Evolutionary conservation across 306 rosid species (phyloP).

Genomic region (Canavalia gladiata): DNA sequence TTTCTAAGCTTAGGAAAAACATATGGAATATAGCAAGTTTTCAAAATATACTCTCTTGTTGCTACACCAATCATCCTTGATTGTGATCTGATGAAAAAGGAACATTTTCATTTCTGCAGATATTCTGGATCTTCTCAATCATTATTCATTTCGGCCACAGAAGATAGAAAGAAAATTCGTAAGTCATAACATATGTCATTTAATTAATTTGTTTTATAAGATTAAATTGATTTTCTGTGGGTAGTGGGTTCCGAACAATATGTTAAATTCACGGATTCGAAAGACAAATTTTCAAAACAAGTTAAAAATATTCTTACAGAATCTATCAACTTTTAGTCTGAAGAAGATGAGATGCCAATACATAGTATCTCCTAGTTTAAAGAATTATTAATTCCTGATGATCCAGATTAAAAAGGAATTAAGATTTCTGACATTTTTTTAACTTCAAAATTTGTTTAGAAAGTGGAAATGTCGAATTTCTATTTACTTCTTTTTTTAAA

Average conservation of each 20-base stretch:
- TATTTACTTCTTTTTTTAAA: too few relatives aligned
- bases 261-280: constrained; percentile 51
- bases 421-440: neutral
- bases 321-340: constrained; percentile 52
- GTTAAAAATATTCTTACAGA: constrained; percentile 45
- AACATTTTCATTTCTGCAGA: constrained; percentile 28
- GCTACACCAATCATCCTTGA: neutral
- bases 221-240: constrained; percentile 17
- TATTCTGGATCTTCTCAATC: constrained; percentile 45
- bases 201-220: neutral
- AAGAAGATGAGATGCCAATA: constrained; percentile 43
- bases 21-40: constrained; percentile 34
- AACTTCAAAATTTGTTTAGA: too few relatives aligned
- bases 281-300: constrained; percentile 52
- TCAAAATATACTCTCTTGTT: neutral
- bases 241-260: constrained; percentile 51
- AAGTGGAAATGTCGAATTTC: too few relatives aligned
- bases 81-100: constrained; percentile 21
- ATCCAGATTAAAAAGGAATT: neutral
- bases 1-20: neutral
- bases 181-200: neutral
- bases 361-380: neutral
- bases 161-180: constrained; percentile 20
- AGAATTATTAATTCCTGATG: neutral
- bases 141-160: constrained; percentile 17